Evolutionary conservation across 2,329 filamentous ascomycete species (phyloP).

Genomic region (Escovopsis sp.): DNA sequence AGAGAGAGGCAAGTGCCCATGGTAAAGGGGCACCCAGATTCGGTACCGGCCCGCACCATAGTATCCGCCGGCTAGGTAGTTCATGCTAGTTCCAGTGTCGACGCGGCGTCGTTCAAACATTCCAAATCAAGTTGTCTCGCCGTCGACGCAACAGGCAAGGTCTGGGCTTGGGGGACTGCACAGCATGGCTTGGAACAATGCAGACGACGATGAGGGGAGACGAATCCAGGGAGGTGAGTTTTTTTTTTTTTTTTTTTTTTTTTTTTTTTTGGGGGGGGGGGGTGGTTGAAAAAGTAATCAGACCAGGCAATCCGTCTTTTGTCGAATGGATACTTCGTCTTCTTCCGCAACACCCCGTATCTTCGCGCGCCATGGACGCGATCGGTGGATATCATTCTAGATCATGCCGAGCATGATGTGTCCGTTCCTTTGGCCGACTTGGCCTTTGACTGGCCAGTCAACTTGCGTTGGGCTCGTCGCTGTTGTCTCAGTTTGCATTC

Average conservation of each 20-base stretch:
- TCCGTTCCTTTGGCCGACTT: constrained; percentile 1
- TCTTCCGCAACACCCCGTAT: too few species aligned
- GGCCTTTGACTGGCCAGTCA: constrained; percentile 2
- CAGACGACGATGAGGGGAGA: background rate
- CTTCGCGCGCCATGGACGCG: too few species aligned
- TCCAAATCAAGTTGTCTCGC: background rate
- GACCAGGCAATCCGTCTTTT: too few species aligned
- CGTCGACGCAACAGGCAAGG: background rate
- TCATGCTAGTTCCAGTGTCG: background rate
- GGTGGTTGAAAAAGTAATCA: too few species aligned
- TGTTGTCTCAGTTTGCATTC: constrained; percentile 31
- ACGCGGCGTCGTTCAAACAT: background rate
- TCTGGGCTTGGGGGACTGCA: background rate
- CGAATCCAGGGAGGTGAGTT: background rate
- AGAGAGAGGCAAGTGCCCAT: background rate
- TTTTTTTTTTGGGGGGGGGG: too few species aligned
- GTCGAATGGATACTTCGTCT: too few species aligned
- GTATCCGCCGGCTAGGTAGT: background rate
- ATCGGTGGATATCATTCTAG: background rate
- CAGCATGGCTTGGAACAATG: background rate
- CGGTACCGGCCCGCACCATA: background rate
- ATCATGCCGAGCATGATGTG: background rate
- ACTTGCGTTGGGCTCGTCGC: constrained; percentile 18
- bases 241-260: too few species aligned
- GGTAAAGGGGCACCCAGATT: background rate